Base-by-base conservation (phyloP, 2,329 filamentous ascomycete genomes). In the Colletotrichum australisinense region DNA sequence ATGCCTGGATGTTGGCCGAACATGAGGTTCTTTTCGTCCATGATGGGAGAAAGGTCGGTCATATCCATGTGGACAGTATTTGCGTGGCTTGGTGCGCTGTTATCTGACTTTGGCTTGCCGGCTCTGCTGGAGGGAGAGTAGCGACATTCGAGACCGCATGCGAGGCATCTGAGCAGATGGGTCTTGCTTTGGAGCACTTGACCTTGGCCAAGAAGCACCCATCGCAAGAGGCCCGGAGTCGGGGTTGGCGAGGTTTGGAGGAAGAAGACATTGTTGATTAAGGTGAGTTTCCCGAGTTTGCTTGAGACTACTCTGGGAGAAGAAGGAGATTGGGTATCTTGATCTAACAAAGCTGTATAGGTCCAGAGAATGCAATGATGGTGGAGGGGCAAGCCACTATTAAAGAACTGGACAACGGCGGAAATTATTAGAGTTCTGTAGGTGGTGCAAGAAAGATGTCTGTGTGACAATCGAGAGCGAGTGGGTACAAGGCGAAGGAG, bases 161-260 rank as follows among this genome's bases (percentile, higher is more conserved):
- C 78, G 3, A 89, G 81, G 74, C 88, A 89, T 53, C 87, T 83
- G n/a, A 83, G 78, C 88, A 89, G 62, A 88, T 84, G 1, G 88
- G 88, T n/a, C 86, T 81, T 3, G 82, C 81, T 75, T 89, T 89
- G 74, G 86, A 88, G 78, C 88, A 89, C 76, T 89, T 89, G 79
- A 89, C 87, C 77, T 89, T 89, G 74, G 87, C 87, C 24, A 88
- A 79, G 78, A 89, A 88, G 79, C 88, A 89, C 8, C 86, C 86
- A 74, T 89, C 87, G 77, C 88, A 89, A 22, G 87, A 89, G 26
- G 84, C 85, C 72, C 86, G 81, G 35, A 87, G 79, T 58, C 84
- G 83, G 60, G 83, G 83, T 75, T 84, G 82, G 42, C 82, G 81
- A 73, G 80, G 76, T 72, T 84, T 84, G 35, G 76, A 76, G 28